Evolutionary conservation across 805 yeast species (phyloP).

Genomic region (Starmerella lactis-condensi): DNA sequence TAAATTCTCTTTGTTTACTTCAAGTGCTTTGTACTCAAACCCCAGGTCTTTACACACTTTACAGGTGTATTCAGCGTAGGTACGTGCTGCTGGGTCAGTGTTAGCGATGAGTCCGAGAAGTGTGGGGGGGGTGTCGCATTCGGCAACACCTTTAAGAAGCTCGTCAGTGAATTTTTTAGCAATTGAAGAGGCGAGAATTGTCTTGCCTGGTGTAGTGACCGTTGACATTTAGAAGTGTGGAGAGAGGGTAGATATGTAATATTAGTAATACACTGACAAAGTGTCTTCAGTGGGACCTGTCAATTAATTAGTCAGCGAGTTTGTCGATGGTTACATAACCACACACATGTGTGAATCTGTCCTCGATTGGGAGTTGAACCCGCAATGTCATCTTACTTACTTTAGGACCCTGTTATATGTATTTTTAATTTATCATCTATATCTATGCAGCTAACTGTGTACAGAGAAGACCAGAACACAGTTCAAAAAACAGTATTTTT

Average conservation of each 20-base stretch:
- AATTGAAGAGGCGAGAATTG: constrained; percentile 70
- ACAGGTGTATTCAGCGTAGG: constrained; percentile 92
- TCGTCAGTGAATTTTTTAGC: constrained; percentile 70
- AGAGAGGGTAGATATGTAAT: too few relatives aligned
- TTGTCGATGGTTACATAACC: too few relatives aligned
- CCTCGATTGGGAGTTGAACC: too few relatives aligned
- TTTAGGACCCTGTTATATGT: too few relatives aligned
- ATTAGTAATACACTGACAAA: too few relatives aligned
- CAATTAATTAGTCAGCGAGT: too few relatives aligned
- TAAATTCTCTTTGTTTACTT: constrained; percentile 59
- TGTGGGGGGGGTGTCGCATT: constrained; percentile 42
- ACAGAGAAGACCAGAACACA: too few relatives aligned
- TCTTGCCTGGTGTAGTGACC: constrained; percentile 22
- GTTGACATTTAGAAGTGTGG: constrained; percentile 3
- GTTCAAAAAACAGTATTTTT: constrained; percentile 6
- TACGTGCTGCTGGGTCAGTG: constrained; percentile 81
- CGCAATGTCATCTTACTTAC: too few relatives aligned
- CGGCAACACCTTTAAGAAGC: constrained; percentile 37
- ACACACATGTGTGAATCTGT: too few relatives aligned
- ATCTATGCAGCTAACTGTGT: too few relatives aligned
- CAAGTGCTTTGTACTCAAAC: constrained; percentile 59
- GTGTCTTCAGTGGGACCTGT: too few relatives aligned
- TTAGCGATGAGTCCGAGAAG: constrained; percentile 87
- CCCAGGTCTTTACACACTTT: constrained; percentile 78
- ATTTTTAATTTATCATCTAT: too few relatives aligned